Conservation (phyloP, 2,329 filamentous ascomycete species). For the Huntiella omanensis region DNA sequence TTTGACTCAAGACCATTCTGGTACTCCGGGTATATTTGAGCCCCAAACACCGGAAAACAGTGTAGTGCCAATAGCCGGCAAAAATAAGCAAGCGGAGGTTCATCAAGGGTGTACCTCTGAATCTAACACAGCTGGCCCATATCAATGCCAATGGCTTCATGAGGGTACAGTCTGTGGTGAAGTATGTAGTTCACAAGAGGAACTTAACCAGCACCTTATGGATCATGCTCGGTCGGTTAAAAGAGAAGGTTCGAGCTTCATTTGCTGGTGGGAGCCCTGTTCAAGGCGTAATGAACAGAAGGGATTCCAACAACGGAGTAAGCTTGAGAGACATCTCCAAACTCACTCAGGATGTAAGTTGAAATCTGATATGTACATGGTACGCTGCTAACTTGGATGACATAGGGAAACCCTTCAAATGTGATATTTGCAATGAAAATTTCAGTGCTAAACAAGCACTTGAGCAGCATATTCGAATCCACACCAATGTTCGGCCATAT, state of each 20-base stretch:
- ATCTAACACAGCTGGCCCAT: neutral
- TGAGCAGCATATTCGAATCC: conserved; percentile 46
- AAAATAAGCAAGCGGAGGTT: neutral
- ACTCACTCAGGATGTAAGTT: conserved; percentile 44
- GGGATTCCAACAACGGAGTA: conserved; percentile 40
- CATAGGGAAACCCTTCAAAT: conserved; percentile 40
- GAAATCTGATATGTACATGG: conserved; percentile 3
- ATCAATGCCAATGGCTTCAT: conserved; percentile 6
- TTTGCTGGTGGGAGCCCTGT: conserved; percentile 39
- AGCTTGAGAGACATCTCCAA: conserved; percentile 45
- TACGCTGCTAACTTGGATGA: conserved; percentile 12
- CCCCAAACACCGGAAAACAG: conserved; percentile 1
- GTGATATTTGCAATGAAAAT: conserved; percentile 32
- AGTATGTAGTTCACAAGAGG: conserved; percentile 25
- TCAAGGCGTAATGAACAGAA: conserved; percentile 22
- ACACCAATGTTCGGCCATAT: conserved; percentile 47
- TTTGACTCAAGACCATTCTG: neutral
- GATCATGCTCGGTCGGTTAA: conserved; percentile 28
- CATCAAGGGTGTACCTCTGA: neutral
- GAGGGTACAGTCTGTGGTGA: conserved; percentile 17
- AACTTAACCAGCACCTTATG: conserved; percentile 37
- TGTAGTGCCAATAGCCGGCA: neutral
- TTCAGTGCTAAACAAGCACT: conserved; percentile 51
- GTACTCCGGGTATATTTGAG: neutral
- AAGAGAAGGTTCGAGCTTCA: conserved; percentile 27